Evolutionary conservation across 2,329 filamentous ascomycete genomes (phyloP).

Genomic region (Plenodomus tracheiphilus): DNA sequence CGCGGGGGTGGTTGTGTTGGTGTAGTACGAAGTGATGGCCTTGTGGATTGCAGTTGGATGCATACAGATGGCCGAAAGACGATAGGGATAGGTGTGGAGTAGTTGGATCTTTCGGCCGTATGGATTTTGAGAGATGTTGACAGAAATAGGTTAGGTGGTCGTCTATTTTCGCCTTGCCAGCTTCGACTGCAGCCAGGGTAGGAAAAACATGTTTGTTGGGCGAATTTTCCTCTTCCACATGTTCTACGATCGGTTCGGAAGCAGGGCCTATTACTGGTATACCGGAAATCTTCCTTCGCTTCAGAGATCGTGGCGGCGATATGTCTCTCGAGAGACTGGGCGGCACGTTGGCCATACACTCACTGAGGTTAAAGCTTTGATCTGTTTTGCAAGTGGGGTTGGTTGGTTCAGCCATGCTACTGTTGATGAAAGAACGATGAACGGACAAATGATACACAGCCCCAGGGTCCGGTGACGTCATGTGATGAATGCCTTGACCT

Average conservation of each 20-base stretch:
- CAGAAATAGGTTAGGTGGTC: constrained; percentile 56
- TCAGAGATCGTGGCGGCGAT: constrained; percentile 25
- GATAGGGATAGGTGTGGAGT: constrained; percentile 46
- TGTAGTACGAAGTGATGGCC: constrained; percentile 67
- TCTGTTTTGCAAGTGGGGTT: no score
- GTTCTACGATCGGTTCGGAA: neutral
- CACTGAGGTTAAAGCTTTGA: no score
- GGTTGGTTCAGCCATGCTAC: no score
- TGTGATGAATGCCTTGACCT: no score
- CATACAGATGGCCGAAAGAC: constrained; percentile 52
- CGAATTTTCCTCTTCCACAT: neutral
- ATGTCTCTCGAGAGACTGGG: constrained; percentile 25
- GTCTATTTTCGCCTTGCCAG: constrained; percentile 52
- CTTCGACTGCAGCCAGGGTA: constrained; percentile 55
- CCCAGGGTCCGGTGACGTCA: constrained; percentile 1
- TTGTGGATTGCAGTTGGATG: constrained; percentile 49
- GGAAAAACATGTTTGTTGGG: constrained; percentile 1
- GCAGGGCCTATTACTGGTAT: neutral
- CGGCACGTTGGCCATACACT: constrained; percentile 4
- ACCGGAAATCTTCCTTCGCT: constrained; percentile 14
- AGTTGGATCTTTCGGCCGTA: constrained; percentile 15
- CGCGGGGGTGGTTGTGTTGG: constrained; percentile 72
- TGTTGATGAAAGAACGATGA: no score
- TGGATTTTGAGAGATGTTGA: constrained; percentile 43
- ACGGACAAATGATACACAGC: no score